Evolutionary conservation across 257 asterid species (phyloP).

Genomic region (Jacaranda mimosifolia): DNA sequence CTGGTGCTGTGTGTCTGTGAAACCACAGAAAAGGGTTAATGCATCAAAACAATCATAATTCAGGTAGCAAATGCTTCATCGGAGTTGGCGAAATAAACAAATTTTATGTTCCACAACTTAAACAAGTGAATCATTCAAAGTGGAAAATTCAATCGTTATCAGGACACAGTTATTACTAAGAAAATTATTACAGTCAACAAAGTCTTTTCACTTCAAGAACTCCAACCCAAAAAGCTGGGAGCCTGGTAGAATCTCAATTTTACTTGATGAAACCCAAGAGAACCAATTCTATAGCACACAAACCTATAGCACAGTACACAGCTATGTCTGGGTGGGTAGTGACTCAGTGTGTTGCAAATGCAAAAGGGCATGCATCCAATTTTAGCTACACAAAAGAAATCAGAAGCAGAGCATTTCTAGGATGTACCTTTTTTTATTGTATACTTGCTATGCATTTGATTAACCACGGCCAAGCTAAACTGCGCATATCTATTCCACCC

Average conservation of each 20-base stretch:
- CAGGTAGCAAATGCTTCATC: constrained; percentile 28
- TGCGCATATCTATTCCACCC: constrained; percentile 97
- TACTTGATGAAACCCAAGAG: background rate
- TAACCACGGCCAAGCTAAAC: constrained; percentile 89
- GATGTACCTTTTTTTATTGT: constrained; percentile 78
- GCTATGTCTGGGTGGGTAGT: background rate
- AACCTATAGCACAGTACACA: background rate
- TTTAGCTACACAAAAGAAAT: constrained; percentile 14
- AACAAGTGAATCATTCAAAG: constrained; percentile 18
- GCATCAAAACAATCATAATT: constrained; percentile 33
- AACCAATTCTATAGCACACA: constrained; percentile 13
- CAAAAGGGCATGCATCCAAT: constrained; percentile 1
- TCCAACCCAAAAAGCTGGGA: background rate
- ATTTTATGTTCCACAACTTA: constrained; percentile 22
- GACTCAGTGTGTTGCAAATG: background rate
- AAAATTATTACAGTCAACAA: background rate
- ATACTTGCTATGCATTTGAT: constrained; percentile 70
- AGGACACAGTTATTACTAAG: constrained; percentile 3
- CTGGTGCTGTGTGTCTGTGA: constrained; percentile 93
- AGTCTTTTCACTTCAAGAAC: background rate
- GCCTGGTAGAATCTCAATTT: constrained; percentile 4
- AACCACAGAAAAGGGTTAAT: constrained; percentile 34
- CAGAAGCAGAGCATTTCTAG: constrained; percentile 3
- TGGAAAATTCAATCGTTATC: constrained; percentile 11
- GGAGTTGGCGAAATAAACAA: constrained; percentile 16